These are phyloP conservation scores for Phytophthora fragariaefolia DNA, from an alignment of 352 stramenopile species.

Conservation along the genomic window DNA sequence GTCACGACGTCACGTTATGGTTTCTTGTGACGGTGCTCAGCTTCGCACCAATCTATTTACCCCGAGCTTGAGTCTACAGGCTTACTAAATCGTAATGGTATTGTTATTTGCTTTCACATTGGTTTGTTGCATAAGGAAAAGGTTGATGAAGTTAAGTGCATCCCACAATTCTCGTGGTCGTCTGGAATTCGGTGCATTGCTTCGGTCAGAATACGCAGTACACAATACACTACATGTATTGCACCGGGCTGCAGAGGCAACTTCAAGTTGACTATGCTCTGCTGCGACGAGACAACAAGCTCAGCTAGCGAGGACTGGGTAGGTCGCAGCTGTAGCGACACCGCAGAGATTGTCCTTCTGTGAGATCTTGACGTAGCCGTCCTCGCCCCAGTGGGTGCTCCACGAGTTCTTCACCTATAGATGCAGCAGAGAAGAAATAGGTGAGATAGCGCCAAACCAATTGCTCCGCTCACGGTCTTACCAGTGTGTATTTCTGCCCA, in stretches of 20 bases:
- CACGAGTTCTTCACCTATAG: conserved; percentile 93
- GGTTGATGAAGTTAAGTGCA: background rate
- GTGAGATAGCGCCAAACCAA: background rate
- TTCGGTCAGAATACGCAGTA: conserved; percentile 14
- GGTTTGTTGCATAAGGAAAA: background rate
- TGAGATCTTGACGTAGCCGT: conserved; percentile 93
- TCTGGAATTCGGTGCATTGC: conserved; percentile 5
- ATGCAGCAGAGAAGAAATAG: background rate
- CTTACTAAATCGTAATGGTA: conserved; percentile 18
- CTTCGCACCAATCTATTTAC: conserved; percentile 20
- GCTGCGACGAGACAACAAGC: conserved; percentile 3
- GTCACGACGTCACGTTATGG: background rate
- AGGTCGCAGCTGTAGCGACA: conserved; percentile 90
- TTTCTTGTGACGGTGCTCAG: background rate
- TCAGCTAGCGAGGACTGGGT: conserved; percentile 71
- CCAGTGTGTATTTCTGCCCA: conserved; percentile 93
- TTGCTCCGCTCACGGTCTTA: conserved; percentile 19
- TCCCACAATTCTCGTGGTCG: background rate
- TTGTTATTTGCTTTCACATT: conserved; percentile 17
- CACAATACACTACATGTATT: too few relatives aligned
- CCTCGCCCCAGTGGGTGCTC: conserved; percentile 94
- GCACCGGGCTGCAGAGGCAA: conserved; percentile 10
- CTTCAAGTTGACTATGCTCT: conserved; percentile 17
- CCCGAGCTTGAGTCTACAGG: conserved; percentile 4
- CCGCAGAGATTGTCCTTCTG: conserved; percentile 96